Evolutionary conservation across 169 alveolate genomes (phyloP), one percentile per base, ranked within the genome.

Genomic region (Plasmodium ovale): DNA sequence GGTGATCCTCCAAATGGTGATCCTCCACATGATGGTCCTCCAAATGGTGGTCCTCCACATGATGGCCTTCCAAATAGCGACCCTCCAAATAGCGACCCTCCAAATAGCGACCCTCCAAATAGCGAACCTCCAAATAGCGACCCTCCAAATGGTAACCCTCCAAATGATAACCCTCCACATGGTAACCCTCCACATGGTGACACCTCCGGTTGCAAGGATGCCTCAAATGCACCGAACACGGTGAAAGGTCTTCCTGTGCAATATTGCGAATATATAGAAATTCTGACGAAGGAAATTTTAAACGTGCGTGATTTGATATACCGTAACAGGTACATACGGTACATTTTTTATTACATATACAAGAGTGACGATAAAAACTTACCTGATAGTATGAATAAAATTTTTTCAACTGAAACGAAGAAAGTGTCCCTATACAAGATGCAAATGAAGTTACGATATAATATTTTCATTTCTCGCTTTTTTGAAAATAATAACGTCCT

Each of bases 271-370:
- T 64, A 25, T 47, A 56, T 85, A 10, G 74, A 85, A 2, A 69
- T 85, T 7, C 49, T 85, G 7, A 68, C 23, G 29, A 85, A 69
- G 16, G 91, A 85, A 69, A 59, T 85, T 10, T 23, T 85, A 37
- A 85, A 85, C 16, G 70, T 85, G 1, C n/a, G 91, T 35, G 74
- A 85, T 54, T 47, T 85, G 31, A 69, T 85, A 5, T 85, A 85
- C 35, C 68, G 91, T 16, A 85, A 85, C 37, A 85, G 37, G 19
- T 85, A 85, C 49, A 33, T 85, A n/a, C 56, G 91, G 31, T 85
- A 85, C 37, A 6, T 85, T 3, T 85, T 85, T 62, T 85, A 85
- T 44, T 85, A 85, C 27, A 85, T 85, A 1, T 85, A 85, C 37
- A 56, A 37, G 19, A 69, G 59, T 60, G 12, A 37, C 1, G 10